phyloP scores from a whole-genome alignment of 2,329 filamentous ascomycete species.

The Aspergillus ustus region DNA sequence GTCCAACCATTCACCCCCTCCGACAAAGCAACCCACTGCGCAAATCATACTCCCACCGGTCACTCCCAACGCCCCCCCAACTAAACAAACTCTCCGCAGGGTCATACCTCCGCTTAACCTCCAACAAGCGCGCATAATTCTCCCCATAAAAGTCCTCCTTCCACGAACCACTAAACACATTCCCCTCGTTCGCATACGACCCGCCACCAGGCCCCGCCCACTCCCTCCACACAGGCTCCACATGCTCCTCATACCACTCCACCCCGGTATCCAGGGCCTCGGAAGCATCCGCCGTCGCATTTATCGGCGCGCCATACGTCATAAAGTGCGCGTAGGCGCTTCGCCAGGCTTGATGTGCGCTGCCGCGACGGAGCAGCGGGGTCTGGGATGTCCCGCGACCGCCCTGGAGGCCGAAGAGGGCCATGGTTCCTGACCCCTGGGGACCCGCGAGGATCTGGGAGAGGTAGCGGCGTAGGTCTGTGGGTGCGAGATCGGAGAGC shows the following conservation, averaged over 20 bases:
- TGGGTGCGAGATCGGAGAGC: slow-evolving; percentile 28
- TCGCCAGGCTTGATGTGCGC: neutral
- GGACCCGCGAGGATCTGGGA: neutral
- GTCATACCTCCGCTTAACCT: slow-evolving; percentile 36
- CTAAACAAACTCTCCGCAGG: slow-evolving; percentile 26
- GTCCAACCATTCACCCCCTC: too few species aligned
- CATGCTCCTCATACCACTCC: slow-evolving; percentile 20
- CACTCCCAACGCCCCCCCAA: slow-evolving; percentile 26
- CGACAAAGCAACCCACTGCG: slow-evolving; percentile 23
- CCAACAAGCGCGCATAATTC: slow-evolving; percentile 32
- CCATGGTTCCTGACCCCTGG: neutral
- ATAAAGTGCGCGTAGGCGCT: neutral
- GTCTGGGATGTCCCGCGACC: neutral
- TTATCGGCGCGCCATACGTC: neutral
- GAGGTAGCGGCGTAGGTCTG: slow-evolving; percentile 8
- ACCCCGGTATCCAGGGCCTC: neutral
- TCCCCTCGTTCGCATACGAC: slow-evolving; percentile 32
- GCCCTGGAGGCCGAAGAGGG: slow-evolving; percentile 1
- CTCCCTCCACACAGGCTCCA: slow-evolving; percentile 28
- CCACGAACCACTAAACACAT: slow-evolving; percentile 21
- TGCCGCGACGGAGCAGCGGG: neutral
- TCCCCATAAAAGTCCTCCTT: slow-evolving; percentile 32
- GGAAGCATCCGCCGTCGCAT: neutral
- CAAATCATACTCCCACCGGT: slow-evolving; percentile 28
- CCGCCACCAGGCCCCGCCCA: slow-evolving; percentile 31